phyloP scores from a whole-genome alignment of 2,329 filamentous ascomycete species.

The Paecilomyces sp. region DNA sequence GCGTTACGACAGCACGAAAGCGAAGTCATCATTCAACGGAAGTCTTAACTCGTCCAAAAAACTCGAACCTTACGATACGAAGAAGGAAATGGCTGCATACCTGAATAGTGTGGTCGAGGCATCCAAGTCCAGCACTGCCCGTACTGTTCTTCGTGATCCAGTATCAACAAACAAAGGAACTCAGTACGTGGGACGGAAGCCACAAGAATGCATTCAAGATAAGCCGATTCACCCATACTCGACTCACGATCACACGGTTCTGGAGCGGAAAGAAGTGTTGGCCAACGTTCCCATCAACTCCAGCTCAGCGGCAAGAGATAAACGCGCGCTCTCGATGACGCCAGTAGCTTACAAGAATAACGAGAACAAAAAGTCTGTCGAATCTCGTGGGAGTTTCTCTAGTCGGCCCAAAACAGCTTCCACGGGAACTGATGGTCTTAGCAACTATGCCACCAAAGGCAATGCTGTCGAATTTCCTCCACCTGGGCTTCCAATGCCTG shows the following conservation, averaged over 20 bases:
- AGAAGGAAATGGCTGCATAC: constrained; percentile 4
- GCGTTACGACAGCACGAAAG: background rate
- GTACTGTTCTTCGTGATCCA: background rate
- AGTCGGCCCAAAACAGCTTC: background rate
- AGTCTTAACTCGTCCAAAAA: background rate
- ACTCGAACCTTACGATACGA: constrained; percentile 2
- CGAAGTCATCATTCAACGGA: background rate
- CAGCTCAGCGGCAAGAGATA: background rate
- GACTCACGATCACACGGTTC: background rate
- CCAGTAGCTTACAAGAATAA: background rate
- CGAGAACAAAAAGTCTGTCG: background rate
- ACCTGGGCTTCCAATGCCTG: constrained; percentile 7
- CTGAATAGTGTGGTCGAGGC: constrained; percentile 4
- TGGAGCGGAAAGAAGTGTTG: background rate
- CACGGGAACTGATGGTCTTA: background rate
- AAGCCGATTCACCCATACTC: background rate
- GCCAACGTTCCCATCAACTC: background rate
- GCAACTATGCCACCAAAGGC: background rate
- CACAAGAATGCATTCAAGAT: background rate
- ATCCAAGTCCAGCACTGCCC: background rate
- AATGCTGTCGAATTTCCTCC: background rate
- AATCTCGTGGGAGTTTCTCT: background rate
- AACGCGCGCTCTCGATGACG: background rate
- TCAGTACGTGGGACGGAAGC: background rate
- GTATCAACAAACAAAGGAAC: background rate